Percentiles rank a stretch among this genome's conserved stretches.
These are phyloP conservation scores for Persicaria maculosa DNA, from an alignment of 148 eudicot genomes.

Conservation along the genomic window DNA sequence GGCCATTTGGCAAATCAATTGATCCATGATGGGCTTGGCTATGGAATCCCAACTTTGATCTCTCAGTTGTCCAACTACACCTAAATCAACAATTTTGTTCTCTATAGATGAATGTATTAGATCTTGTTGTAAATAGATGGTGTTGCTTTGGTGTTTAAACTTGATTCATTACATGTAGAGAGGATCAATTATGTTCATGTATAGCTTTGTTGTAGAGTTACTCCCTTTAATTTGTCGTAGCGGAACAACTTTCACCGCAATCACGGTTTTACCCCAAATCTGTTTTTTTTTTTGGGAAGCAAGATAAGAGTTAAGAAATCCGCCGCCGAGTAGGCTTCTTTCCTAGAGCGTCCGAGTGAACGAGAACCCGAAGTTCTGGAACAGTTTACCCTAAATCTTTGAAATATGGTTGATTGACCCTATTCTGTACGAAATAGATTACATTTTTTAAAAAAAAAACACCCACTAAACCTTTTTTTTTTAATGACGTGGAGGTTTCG, in stretches of 20 bases:
- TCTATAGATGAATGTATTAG: background rate
- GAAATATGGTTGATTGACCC: too few relatives aligned
- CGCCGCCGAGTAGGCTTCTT: too few relatives aligned
- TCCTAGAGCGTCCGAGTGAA: too few relatives aligned
- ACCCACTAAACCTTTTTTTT: too few relatives aligned
- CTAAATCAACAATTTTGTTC: background rate
- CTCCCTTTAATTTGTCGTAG: background rate
- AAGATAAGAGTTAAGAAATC: too few relatives aligned
- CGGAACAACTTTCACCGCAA: background rate
- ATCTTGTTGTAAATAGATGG: background rate
- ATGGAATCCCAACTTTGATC: background rate
- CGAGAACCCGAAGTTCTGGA: too few relatives aligned
- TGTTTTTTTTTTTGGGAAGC: too few relatives aligned
- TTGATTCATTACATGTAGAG: background rate
- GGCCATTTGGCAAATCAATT: background rate
- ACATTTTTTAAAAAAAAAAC: too few relatives aligned
- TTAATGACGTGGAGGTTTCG: too few relatives aligned
- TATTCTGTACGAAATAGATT: too few relatives aligned
- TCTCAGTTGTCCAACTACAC: background rate
- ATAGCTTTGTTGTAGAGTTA: background rate
- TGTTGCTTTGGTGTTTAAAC: background rate
- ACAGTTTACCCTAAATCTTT: too few relatives aligned
- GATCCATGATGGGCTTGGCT: background rate
- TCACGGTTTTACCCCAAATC: too few relatives aligned
- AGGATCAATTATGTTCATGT: background rate